Evolutionary conservation across 257 asterid species (phyloP), one percentile per base, ranked within the genome.

Genomic region (Salvia hispanica): DNA sequence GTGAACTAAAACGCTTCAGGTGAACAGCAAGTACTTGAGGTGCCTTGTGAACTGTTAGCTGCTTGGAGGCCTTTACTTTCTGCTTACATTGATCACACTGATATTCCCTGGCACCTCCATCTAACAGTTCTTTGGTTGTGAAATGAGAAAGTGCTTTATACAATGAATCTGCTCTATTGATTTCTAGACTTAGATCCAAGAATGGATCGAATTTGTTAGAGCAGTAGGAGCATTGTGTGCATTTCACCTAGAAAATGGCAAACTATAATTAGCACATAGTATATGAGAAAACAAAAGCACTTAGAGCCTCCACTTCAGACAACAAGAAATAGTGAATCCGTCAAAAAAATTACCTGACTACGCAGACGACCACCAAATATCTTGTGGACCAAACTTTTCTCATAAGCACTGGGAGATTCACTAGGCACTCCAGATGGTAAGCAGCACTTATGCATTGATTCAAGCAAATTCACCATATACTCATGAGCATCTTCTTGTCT

Each of bases 401-500:
- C 99, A 33, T 90, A 90, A 64, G 99, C 99, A 76, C 80, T 71
- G 31, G 95, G 95, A 12, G 99, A 93, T 81, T 93, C 99, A 4
- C 91, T 90, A 3, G 99, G 91, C 78, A 93, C 92, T 14, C 97
- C 99, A 57, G 95, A 84, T 36, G 99, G 97, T 73, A 93, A 82
- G 85, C 99, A 93, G 78, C 99, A 93, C 73, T 85, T 93, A 80
- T 93, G 99, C 99, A 93, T 93, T 4, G 95, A 88, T 77, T 93
- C 99, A 9, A 93, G 86, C 66, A 93, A 82, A 85, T 93, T 82
- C 72, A 91, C 96, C 99, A 93, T 93, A 77, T 93, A 93, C 73
- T 93, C 99, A 51, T 93, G 99, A 9, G 99, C 99, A 78, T 93
- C 99, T 81, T 93, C 99, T 81, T 93, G 99, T 71, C 96, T 84